phyloP scores from a whole-genome alignment of 495 filamentous ascomycete genomes.

The Penicillium fimorum region DNA sequence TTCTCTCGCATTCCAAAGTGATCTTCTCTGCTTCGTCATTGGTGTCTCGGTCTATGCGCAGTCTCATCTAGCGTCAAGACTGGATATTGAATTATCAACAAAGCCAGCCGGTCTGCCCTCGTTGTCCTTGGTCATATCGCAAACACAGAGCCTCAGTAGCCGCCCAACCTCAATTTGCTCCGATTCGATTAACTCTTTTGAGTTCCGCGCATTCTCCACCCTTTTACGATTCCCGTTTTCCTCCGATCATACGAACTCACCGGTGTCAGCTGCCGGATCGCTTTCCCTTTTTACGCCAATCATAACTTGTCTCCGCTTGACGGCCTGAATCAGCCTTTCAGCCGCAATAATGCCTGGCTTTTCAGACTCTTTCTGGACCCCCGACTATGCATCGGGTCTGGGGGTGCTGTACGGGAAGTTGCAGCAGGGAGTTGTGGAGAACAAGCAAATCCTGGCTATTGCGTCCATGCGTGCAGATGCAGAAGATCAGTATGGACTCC shows the following conservation, averaged over 20 bases:
- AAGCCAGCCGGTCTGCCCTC: constrained; percentile 7
- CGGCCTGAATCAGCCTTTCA: constrained; percentile 5
- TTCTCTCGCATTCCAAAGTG: constrained; percentile 9
- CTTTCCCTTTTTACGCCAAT: neutral
- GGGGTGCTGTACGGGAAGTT: constrained; percentile 96
- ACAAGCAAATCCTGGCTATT: constrained; percentile 87
- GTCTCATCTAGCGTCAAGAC: neutral
- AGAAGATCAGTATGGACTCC: constrained; percentile 83
- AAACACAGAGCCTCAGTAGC: constrained; percentile 6
- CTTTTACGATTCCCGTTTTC: neutral
- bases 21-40: constrained; percentile 10
- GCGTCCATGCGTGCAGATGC: constrained; percentile 94
- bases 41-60: constrained; percentile 13
- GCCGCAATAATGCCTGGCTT: constrained; percentile 71
- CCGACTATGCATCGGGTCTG: constrained; percentile 88
- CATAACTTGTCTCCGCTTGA: constrained; percentile 1
- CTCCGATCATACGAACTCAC: constrained; percentile 2
- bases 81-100: constrained; percentile 2
- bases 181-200: constrained; percentile 7
- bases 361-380: constrained; percentile 93
- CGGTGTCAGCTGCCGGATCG: neutral
- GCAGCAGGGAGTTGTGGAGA: constrained; percentile 92
- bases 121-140: constrained; percentile 3
- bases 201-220: neutral
- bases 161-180: constrained; percentile 3